Evolutionary conservation across 2,329 filamentous ascomycete genomes (phyloP).

Genomic region (Colletotrichum tamarilloi): DNA sequence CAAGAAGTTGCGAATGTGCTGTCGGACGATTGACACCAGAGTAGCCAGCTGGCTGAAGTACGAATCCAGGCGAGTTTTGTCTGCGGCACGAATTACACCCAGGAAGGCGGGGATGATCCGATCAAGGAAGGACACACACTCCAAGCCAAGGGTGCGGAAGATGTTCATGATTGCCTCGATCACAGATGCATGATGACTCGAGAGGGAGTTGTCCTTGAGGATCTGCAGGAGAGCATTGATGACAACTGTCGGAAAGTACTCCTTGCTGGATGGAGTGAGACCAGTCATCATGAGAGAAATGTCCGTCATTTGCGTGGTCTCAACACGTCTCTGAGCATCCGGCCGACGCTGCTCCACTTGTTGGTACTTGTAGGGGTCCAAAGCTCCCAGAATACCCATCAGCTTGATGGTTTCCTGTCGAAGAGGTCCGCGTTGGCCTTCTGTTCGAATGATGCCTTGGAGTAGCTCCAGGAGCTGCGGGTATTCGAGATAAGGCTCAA

Average conservation of each 20-base stretch:
- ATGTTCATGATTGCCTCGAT: slow-evolving; percentile 99
- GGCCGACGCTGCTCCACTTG: slow-evolving; percentile 91
- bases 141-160: slow-evolving; percentile 93
- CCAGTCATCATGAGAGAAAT: slow-evolving; percentile 99
- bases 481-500: slow-evolving; percentile 94
- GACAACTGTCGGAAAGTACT: slow-evolving; percentile 98
- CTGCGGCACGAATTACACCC: slow-evolving; percentile 85
- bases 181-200: slow-evolving; percentile 91
- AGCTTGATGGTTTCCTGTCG: slow-evolving; percentile 96
- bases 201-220: slow-evolving; percentile 88
- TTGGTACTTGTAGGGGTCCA: slow-evolving; percentile 97
- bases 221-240: slow-evolving; percentile 96
- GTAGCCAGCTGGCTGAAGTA: slow-evolving; percentile 98
- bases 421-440: slow-evolving; percentile 83
- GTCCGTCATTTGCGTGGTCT: slow-evolving; percentile 80
- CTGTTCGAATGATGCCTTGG: slow-evolving; percentile 93
- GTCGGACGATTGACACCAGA: slow-evolving; percentile 92
- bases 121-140: slow-evolving; percentile 94
- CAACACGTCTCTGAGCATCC: slow-evolving; percentile 77
- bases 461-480: slow-evolving; percentile 92
- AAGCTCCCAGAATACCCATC: slow-evolving; percentile 92
- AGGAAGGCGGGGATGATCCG: slow-evolving; percentile 96
- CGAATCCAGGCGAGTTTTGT: slow-evolving; percentile 83
- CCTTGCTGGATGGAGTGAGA: slow-evolving; percentile 94
- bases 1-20: slow-evolving; percentile 93